A percentile compares a stretch with the other conserved stretches of the same genome.
phyloP scores from a whole-genome alignment of 2,329 filamentous ascomycete species.

The Balansia obtecta region DNA sequence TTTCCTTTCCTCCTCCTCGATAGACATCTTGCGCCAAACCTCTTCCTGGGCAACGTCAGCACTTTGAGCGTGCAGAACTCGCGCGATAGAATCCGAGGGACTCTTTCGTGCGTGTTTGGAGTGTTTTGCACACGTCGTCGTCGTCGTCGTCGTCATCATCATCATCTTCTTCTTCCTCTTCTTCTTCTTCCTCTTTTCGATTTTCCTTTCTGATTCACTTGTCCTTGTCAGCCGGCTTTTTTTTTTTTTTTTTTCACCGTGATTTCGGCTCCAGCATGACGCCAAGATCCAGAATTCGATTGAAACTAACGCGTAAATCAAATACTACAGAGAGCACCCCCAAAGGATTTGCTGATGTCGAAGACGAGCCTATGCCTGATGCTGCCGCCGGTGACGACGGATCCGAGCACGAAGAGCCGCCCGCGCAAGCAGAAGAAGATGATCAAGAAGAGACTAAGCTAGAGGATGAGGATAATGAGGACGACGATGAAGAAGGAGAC shows the following conservation, averaged over 20 bases:
- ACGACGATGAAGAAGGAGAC: constrained; percentile 32
- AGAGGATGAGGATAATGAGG: constrained; percentile 26
- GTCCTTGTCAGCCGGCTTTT: neutral
- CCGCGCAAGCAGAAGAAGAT: constrained; percentile 14
- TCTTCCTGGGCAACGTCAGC: neutral
- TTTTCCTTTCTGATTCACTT: too few species aligned
- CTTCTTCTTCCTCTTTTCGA: neutral
- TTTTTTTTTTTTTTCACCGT: too few species aligned
- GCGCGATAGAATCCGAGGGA: neutral
- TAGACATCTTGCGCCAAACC: neutral
- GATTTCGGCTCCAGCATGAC: constrained; percentile 12
- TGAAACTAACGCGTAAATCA: constrained; percentile 21
- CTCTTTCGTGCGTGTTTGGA: neutral
- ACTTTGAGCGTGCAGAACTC: neutral
- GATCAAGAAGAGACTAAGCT: constrained; percentile 27
- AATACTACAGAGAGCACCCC: constrained; percentile 28
- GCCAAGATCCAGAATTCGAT: constrained; percentile 16
- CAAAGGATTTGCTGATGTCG: constrained; percentile 27
- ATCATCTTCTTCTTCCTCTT: neutral
- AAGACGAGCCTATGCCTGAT: constrained; percentile 28
- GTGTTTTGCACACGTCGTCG: neutral
- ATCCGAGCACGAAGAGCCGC: constrained; percentile 16
- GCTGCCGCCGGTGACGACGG: constrained; percentile 12
- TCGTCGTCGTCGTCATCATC: too few species aligned
- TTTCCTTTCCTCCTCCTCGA: constrained; percentile 1